Base-by-base conservation (phyloP, 2,329 filamentous ascomycete species). In the Myriangium duriaei region DNA sequence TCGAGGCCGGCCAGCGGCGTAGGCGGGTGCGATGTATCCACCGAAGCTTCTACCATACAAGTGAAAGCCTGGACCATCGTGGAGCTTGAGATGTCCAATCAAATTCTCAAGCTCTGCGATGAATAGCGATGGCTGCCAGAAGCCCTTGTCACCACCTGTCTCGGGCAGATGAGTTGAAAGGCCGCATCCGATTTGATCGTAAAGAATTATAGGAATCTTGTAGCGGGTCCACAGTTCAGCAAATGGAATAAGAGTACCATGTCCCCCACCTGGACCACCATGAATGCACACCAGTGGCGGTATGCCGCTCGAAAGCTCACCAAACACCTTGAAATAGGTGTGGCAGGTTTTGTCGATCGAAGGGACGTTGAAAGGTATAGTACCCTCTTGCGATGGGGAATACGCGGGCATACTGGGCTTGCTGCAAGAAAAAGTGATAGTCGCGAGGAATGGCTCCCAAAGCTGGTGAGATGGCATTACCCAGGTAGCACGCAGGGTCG, bases 341-440 rank as follows among this genome's bases (percentile, higher is more conserved):
- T 7, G n/a, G 21, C 21, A 26, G 21, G 21, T 7, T 26, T 26
- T 26, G n/a, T 26, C 21, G n/a, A 26, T 26, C 21, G 21, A 26
- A 7, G 21, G 21, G n/a, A 26, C n/a, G n/a, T 26, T 7, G 7
- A 26, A 26, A n/a, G 21, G 21, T 7, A 26, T 7, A 26, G 7
- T n/a, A n/a, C 21, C 21, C 13, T 42, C 40, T 4, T 14, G 9
- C n/a, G 28, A 32, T 32, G 32, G 36, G n/a, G n/a, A n/a, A n/a
- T n/a, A n/a, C n/a, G n/a, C n/a, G n/a, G n/a, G n/a, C n/a, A n/a
- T n/a, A n/a, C n/a, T n/a, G n/a, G n/a, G n/a, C n/a, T n/a, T n/a
- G n/a, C n/a, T n/a, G n/a, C n/a, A n/a, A n/a, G n/a, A n/a, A n/a
- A n/a, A n/a, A n/a, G n/a, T n/a, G n/a, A n/a, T n/a, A n/a, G n/a